These are phyloP conservation scores for Petasospora fabianii DNA, from an alignment of 1,139 yeast genomes.

Conservation along the genomic window DNA sequence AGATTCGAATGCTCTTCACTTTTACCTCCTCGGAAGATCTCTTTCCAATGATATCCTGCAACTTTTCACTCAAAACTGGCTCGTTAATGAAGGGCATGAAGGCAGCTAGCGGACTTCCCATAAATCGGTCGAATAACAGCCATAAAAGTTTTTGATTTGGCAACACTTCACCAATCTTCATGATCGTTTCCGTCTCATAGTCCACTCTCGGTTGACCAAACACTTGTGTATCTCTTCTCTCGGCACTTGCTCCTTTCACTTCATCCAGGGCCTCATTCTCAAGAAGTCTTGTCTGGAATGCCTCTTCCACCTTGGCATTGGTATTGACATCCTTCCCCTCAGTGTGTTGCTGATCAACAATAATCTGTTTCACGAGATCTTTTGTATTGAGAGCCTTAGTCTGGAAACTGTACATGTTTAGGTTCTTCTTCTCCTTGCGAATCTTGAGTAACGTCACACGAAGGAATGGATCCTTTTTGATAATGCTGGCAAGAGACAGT, in stretches of 20 bases:
- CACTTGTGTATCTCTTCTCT: constrained; percentile 15
- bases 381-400: constrained; percentile 29
- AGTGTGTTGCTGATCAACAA: constrained; percentile 17
- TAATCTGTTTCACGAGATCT: constrained; percentile 22
- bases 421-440: constrained; percentile 21
- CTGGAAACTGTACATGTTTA: constrained; percentile 14
- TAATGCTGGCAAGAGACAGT: constrained; percentile 31
- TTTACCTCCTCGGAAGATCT: constrained; percentile 20
- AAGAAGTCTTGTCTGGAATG: constrained; percentile 30
- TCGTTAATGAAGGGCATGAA: constrained; percentile 49
- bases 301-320: constrained; percentile 21
- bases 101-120: constrained; percentile 39
- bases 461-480: constrained; percentile 45
- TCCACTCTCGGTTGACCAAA: constrained; percentile 14
- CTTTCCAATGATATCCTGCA: constrained; percentile 29
- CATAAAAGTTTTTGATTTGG: constrained; percentile 44
- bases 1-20: constrained; percentile 29
- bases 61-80: constrained; percentile 30
- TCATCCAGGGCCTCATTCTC: constrained; percentile 36
- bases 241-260: constrained; percentile 13
- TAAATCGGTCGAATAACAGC: constrained; percentile 44
- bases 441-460: constrained; percentile 31
- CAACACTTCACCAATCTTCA: constrained; percentile 36
- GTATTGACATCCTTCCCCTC: too few species aligned
- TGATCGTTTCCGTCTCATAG: constrained; percentile 25